Evolutionary conservation across 345 rosid genomes (phyloP), one percentile per base, ranked within the genome.

Genomic region (Murraya koenigii): DNA sequence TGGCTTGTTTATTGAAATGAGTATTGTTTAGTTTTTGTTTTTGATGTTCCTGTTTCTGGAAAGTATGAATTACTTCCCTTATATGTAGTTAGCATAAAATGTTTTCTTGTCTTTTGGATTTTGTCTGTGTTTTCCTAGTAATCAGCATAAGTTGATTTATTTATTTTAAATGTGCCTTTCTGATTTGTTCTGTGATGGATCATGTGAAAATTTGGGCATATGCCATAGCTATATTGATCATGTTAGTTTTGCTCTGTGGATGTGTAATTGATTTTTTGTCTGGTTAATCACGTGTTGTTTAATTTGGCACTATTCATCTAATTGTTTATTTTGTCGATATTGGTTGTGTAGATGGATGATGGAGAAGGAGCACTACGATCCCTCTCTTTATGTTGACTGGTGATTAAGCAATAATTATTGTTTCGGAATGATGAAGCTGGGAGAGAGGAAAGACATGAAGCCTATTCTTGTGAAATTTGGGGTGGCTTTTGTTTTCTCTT

Each of bases 401-500:
- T 67, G 39, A 74, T 41, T 64, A 23, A 52, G 75, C 56, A 49
- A 32, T 54, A 6, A 44, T 23, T 67, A 65, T 60, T 15, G 26
- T 25, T 10, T 61, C n/a, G 7, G 22, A 78, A 72, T 26, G 30
- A 84, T 63, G 83, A 82, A 81, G 82, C 49, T 75, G 11, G 88
- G 77, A 77, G 88, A 86, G 39, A 90, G 87, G 82, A 79, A 78
- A 75, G 89, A 86, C 67, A 47, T 95, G 54, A 91, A 80, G 74
- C 82, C 90, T n/a, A 20, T 89, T 64, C 74, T 92, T 71, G 54
- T 91, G 72, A 86, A 88, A 78, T 32, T 93, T 71, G 98, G 98
- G 71, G 87, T 89, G 41, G 99, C 89, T 49, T 44, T 96, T 2
- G 88, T 91, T 28, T 78, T 96, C 44, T 92, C 97, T 66, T 77